phyloP scores from a whole-genome alignment of 2,329 filamentous ascomycete species.

The Colletotrichum spaethianum region DNA sequence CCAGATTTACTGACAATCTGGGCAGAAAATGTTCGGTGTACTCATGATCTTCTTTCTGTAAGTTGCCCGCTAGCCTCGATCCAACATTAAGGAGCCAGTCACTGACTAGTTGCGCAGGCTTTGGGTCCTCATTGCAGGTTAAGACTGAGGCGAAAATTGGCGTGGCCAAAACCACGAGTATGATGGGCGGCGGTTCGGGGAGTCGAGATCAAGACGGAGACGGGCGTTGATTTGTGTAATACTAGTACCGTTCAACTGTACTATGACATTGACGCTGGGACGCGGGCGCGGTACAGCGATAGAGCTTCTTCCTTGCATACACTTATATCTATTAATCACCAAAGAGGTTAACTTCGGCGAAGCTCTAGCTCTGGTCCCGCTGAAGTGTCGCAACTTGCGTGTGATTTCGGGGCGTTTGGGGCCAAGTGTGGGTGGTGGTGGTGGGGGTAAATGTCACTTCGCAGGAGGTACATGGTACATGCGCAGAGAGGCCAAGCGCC shows the following conservation, averaged over 20 bases:
- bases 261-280: slow-evolving; percentile 32
- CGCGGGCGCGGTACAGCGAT: slow-evolving; percentile 23
- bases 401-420: not conserved
- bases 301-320: slow-evolving; percentile 36
- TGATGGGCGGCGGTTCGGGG: not conserved
- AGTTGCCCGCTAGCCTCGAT: slow-evolving; percentile 49
- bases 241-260: slow-evolving; percentile 35
- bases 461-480: not conserved
- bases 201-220: slow-evolving; percentile 6
- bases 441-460: not conserved
- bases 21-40: slow-evolving; percentile 80
- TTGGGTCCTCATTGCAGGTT: slow-evolving; percentile 78
- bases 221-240: slow-evolving; percentile 38
- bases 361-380: not conserved
- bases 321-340: slow-evolving; percentile 39
- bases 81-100: slow-evolving; percentile 14
- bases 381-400: not conserved
- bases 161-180: not conserved
- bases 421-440: not conserved
- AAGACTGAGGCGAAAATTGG: slow-evolving; percentile 15
- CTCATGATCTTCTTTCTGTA: slow-evolving; percentile 93
- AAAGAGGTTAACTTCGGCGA: slow-evolving; percentile 36
- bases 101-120: slow-evolving; percentile 56
- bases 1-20: slow-evolving; percentile 17
- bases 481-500: not conserved